Conservation (phyloP, 164 flowering plant genomes). For the Brasenia schreberi region DNA sequence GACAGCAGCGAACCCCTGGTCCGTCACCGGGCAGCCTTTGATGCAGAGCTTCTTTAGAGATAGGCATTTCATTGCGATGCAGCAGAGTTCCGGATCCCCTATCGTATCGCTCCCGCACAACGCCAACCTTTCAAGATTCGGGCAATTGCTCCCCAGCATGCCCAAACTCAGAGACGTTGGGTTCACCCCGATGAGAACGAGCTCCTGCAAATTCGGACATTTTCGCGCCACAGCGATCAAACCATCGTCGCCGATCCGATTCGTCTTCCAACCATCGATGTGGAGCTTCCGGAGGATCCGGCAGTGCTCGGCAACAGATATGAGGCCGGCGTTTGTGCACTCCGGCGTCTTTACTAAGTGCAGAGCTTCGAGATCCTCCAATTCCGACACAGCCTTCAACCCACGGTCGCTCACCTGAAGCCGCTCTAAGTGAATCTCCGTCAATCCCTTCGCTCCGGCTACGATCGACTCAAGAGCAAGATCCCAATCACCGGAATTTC, state of each 20-base stretch:
- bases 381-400: constrained; percentile 48
- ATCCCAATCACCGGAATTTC: constrained; percentile 94
- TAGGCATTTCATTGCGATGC: constrained; percentile 59
- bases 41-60: constrained; percentile 85
- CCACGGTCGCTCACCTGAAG: constrained; percentile 80
- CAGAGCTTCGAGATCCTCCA: constrained; percentile 48
- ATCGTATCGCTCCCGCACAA: constrained; percentile 74
- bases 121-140: constrained; percentile 65
- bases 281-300: constrained; percentile 78
- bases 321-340: constrained; percentile 60
- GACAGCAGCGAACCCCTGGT: constrained; percentile 59
- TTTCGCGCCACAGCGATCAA: constrained; percentile 53
- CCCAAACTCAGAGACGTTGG: constrained; percentile 50
- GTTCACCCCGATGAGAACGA: constrained; percentile 76
- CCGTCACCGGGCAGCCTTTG: constrained; percentile 75
- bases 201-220: constrained; percentile 61
- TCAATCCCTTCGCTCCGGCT: constrained; percentile 21
- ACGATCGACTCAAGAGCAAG: constrained; percentile 34
- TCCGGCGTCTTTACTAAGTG: constrained; percentile 79
- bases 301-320: constrained; percentile 48
- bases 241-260: constrained; percentile 79
- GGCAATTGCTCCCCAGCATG: constrained; percentile 52
- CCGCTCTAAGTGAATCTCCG: constrained; percentile 81
- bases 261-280: constrained; percentile 90
- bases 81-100: constrained; percentile 67